Conservation (phyloP, 2,329 filamentous ascomycete species). For the Coniochaeta hoffmannii region DNA sequence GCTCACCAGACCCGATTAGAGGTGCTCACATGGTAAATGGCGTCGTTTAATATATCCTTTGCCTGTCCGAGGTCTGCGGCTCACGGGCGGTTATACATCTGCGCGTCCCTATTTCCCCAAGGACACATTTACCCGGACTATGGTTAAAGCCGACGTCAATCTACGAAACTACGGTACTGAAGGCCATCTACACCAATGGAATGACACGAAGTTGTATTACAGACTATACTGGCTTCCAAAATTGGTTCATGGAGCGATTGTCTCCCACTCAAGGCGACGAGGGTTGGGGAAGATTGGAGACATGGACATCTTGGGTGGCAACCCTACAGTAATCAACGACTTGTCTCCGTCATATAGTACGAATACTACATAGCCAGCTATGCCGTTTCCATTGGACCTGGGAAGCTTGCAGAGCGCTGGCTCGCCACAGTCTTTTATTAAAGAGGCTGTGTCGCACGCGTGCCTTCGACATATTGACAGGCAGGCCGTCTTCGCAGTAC, state of each 20-base stretch:
- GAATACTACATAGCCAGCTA: neutral
- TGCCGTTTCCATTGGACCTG: neutral
- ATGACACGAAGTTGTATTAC: neutral
- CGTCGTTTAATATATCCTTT: neutral
- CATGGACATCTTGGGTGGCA: neutral
- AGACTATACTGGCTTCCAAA: conserved; percentile 1
- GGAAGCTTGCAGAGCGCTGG: neutral
- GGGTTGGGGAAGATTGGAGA: neutral
- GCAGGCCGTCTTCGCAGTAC: neutral
- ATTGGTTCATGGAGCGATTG: neutral
- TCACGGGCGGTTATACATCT: neutral
- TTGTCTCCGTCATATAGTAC: conserved; percentile 4
- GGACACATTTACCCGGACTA: conserved; percentile 1
- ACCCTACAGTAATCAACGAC: conserved; percentile 3
- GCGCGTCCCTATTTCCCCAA: neutral
- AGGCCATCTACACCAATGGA: neutral
- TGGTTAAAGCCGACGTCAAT: neutral
- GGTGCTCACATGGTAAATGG: neutral
- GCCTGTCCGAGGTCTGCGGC: neutral
- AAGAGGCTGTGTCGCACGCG: neutral
- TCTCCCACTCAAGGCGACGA: neutral
- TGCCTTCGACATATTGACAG: neutral
- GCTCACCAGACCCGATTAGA: neutral
- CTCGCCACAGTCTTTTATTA: conserved; percentile 1
- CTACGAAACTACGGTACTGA: neutral